Percentiles rank a stretch among this genome's conserved stretches.
phyloP scores from a whole-genome alignment of 208 protist genomes.

The Trypanosoma grayi region DNA sequence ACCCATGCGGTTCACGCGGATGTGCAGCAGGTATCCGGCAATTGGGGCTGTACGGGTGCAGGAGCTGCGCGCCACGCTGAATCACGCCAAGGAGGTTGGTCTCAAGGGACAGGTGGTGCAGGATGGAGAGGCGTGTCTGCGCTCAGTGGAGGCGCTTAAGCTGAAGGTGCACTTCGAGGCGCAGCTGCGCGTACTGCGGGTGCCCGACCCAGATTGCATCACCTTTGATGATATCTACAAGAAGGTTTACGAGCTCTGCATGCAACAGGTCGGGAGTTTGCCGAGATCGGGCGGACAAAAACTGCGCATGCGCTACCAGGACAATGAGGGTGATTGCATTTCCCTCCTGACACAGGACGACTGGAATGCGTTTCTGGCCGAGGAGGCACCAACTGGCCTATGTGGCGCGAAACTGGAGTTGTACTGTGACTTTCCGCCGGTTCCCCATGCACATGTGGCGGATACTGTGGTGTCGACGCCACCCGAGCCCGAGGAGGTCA shows the following conservation, averaged over 20 bases:
- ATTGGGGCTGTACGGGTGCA: not conserved
- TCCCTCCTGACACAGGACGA: slow-evolving; percentile 69
- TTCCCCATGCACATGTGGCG: slow-evolving; percentile 22
- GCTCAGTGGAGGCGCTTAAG: slow-evolving; percentile 33
- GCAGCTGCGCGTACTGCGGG: slow-evolving; percentile 53
- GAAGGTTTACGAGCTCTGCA: slow-evolving; percentile 54
- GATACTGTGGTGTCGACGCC: not conserved
- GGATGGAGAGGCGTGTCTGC: slow-evolving; percentile 37
- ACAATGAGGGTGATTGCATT: slow-evolving; percentile 81
- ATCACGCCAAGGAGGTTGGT: slow-evolving; percentile 43
- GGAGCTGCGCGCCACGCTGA: slow-evolving; percentile 32
- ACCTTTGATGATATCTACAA: slow-evolving; percentile 56
- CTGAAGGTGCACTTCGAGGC: slow-evolving; percentile 82
- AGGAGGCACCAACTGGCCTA: slow-evolving; percentile 31
- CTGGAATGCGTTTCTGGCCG: slow-evolving; percentile 61
- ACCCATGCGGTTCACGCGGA: not conserved
- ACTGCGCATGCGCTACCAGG: slow-evolving; percentile 78
- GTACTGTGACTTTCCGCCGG: slow-evolving; percentile 62
- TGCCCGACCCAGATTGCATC: slow-evolving; percentile 35
- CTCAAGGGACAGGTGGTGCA: slow-evolving; percentile 41
- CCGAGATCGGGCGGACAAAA: slow-evolving; percentile 21
- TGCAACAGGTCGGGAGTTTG: slow-evolving; percentile 25
- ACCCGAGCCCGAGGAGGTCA: not conserved
- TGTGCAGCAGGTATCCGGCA: not conserved
- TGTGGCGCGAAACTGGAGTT: slow-evolving; percentile 45